Evolutionary conservation across 2,329 filamentous ascomycete species (phyloP).

Genomic region (Phoma sp.): DNA sequence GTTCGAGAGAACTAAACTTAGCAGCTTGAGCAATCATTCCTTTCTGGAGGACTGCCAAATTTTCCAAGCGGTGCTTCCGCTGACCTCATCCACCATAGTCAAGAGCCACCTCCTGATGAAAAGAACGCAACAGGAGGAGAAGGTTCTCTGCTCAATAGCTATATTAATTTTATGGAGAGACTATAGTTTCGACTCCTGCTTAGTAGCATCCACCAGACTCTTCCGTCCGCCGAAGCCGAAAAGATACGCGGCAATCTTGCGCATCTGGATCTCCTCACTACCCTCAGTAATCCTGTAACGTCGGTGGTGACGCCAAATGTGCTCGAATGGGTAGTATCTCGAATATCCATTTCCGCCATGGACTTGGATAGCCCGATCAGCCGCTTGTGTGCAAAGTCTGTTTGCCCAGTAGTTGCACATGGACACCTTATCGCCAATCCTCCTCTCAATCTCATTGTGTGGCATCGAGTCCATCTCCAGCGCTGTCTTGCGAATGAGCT

Average conservation of each 20-base stretch:
- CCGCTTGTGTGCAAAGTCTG: constrained; percentile 64
- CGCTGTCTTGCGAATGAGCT: constrained; percentile 67
- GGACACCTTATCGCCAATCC: constrained; percentile 66
- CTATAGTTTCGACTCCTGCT: constrained; percentile 41
- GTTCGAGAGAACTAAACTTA: not conserved
- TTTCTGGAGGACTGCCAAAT: too few species aligned
- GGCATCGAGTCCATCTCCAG: constrained; percentile 66
- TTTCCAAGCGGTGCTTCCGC: too few species aligned
- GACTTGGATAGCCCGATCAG: constrained; percentile 68
- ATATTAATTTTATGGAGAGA: not conserved
- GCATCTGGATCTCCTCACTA: constrained; percentile 70
- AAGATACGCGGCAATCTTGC: constrained; percentile 66
- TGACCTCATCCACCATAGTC: too few species aligned
- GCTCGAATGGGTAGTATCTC: constrained; percentile 66
- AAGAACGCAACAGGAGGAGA: too few species aligned
- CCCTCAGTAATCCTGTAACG: constrained; percentile 69
- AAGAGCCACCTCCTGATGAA: too few species aligned
- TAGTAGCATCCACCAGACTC: constrained; percentile 46
- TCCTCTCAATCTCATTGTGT: constrained; percentile 62
- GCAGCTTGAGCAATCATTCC: not conserved
- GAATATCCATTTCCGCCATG: constrained; percentile 67
- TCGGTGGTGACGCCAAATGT: constrained; percentile 70
- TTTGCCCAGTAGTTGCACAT: constrained; percentile 74
- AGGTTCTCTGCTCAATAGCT: too few species aligned
- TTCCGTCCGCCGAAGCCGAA: constrained; percentile 61